Conservation (phyloP, 1,139 yeast genomes). For the Yamadazyma trypodendri region DNA sequence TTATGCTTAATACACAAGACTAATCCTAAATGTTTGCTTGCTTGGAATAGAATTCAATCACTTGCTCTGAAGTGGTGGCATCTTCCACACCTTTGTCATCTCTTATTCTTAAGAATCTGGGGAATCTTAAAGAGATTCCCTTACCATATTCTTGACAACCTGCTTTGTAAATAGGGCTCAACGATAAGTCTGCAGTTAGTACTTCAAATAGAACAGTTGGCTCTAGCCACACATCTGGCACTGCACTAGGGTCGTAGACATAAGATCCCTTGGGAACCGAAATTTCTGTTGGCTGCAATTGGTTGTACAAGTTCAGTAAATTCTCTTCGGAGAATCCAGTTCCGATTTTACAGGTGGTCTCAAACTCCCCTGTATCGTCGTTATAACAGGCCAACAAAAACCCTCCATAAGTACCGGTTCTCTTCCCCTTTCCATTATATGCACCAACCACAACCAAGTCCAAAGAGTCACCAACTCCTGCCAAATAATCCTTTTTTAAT, state of each 20-base stretch:
- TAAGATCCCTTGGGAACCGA: slow-evolving; percentile 67
- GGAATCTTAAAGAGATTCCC: slow-evolving; percentile 90
- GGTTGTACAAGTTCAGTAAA: slow-evolving; percentile 56
- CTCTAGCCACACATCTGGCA: slow-evolving; percentile 96
- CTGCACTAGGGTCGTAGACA: slow-evolving; percentile 66
- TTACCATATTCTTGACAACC: slow-evolving; percentile 75
- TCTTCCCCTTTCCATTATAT: slow-evolving; percentile 87
- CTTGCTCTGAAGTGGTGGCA: slow-evolving; percentile 85
- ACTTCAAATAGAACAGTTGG: slow-evolving; percentile 88
- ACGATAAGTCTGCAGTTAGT: slow-evolving; percentile 87
- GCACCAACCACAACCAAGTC: slow-evolving; percentile 96
- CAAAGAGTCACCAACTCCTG: slow-evolving; percentile 93
- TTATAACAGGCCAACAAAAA: slow-evolving; percentile 87
- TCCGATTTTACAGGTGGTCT: slow-evolving; percentile 94
- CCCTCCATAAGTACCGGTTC: slow-evolving; percentile 95
- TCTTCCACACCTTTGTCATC: slow-evolving; percentile 89
- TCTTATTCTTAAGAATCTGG: slow-evolving; percentile 80
- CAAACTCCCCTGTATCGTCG: slow-evolving; percentile 86
- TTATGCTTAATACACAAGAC: slow-evolving; percentile 1
- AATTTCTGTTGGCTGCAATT: slow-evolving; percentile 68
- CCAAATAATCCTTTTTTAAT: slow-evolving; percentile 87
- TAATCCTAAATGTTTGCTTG: slow-evolving; percentile 49
- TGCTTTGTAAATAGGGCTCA: slow-evolving; percentile 91
- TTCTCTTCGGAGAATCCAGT: slow-evolving; percentile 94
- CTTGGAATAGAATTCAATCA: slow-evolving; percentile 82